Evolutionary conservation across 2,329 filamentous ascomycete species (phyloP).

Genomic region (Aspergillus brasiliensis): DNA sequence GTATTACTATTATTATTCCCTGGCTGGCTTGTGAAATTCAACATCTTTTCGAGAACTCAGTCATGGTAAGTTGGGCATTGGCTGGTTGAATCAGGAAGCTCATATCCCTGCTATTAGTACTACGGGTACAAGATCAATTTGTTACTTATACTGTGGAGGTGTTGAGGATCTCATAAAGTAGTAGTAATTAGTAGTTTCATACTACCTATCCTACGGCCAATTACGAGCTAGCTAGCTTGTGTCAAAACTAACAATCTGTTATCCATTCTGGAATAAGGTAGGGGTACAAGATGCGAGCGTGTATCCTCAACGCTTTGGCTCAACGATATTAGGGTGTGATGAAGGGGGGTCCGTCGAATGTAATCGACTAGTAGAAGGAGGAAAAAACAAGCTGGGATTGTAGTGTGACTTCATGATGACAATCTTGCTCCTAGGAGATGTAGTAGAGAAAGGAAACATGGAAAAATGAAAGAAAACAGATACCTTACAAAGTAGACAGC

Average conservation of each 20-base stretch:
- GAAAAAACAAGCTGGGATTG: neutral
- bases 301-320: neutral
- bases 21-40: no score
- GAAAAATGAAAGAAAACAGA: neutral
- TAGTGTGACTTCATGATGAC: neutral
- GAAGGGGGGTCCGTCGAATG: no score
- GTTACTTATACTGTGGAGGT: no score
- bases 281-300: neutral
- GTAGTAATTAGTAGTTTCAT: neutral
- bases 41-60: no score
- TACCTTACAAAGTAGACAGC: neutral
- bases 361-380: neutral
- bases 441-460: neutral
- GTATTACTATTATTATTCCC: no score
- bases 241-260: neutral
- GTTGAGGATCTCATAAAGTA: no score
- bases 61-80: no score
- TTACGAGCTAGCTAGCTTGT: neutral
- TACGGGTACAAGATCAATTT: no score
- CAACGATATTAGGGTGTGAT: neutral
- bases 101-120: no score
- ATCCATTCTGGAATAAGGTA: neutral
- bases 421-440: neutral
- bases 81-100: no score
- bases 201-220: neutral